Percentiles rank a stretch among this genome's conserved stretches.
These are phyloP conservation scores for Aquilaria sinensis DNA, from an alignment of 345 rosid species.

Conservation along the genomic window DNA sequence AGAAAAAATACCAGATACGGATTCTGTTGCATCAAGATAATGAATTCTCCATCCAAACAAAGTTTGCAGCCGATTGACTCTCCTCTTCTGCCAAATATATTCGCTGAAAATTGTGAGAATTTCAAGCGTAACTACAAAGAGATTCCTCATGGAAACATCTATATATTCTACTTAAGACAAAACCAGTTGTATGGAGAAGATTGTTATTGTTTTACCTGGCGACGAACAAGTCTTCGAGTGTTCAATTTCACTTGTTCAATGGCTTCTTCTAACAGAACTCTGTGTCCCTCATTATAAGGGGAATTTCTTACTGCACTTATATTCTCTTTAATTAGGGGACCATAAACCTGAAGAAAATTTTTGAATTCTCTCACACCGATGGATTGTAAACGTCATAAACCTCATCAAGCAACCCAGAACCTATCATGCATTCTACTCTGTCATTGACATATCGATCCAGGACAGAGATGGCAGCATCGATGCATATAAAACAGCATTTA, in stretches of 20 bases:
- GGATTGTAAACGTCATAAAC: slow-evolving; percentile 61
- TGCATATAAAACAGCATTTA: slow-evolving; percentile 70
- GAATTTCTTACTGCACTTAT: slow-evolving; percentile 32
- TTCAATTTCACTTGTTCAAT: slow-evolving; percentile 66
- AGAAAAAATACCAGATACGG: slow-evolving; percentile 41
- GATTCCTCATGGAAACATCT: background rate
- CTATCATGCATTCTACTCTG: slow-evolving; percentile 85
- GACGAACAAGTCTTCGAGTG: slow-evolving; percentile 83
- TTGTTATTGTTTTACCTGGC: slow-evolving; percentile 45
- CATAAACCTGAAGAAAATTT: slow-evolving; percentile 39
- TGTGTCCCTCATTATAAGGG: slow-evolving; percentile 29
- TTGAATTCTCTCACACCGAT: slow-evolving; percentile 91
- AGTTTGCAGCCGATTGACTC: slow-evolving; percentile 49
- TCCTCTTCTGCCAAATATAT: slow-evolving; percentile 56
- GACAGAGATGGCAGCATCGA: slow-evolving; percentile 57
- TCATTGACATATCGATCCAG: slow-evolving; percentile 66
- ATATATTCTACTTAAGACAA: background rate
- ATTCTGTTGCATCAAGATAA: slow-evolving; percentile 65
- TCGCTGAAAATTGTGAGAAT: background rate
- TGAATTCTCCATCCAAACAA: slow-evolving; percentile 84
- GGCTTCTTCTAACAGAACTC: slow-evolving; percentile 53
- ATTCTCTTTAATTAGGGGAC: slow-evolving; percentile 32
- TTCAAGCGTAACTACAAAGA: background rate
- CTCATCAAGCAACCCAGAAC: slow-evolving; percentile 74
- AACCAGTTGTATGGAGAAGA: too few species aligned